These are phyloP conservation scores for Rhodotorula glutinis DNA, from an alignment of 1,284 basidiomycete species.

Conservation along the genomic window DNA sequence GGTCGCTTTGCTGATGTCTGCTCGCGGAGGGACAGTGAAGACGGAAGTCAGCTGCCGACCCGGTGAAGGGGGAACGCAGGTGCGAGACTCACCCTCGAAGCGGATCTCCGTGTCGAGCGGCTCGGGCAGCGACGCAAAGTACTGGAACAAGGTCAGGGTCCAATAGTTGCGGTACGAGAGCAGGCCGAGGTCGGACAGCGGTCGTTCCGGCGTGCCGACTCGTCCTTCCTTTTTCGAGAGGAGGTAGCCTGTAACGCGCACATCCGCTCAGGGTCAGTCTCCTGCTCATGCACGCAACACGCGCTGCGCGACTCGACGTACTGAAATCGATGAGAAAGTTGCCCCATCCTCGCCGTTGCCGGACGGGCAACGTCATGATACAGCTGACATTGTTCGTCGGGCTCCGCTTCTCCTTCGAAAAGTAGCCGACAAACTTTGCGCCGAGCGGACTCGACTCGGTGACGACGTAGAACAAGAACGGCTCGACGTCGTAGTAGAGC, in stretches of 20 bases:
- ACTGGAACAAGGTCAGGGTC: constrained; percentile 76
- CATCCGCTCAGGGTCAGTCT: too few species aligned
- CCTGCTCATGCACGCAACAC: too few species aligned
- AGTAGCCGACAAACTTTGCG: constrained; percentile 95
- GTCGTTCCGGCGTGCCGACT: constrained; percentile 85
- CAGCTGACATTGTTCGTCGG: constrained; percentile 97
- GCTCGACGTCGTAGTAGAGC: constrained; percentile 98
- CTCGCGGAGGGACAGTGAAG: too few species aligned
- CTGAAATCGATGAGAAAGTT: constrained; percentile 95
- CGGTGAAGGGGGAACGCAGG: background rate
- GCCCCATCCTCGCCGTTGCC: constrained; percentile 92
- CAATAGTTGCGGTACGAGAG: constrained; percentile 94
- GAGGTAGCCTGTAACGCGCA: constrained; percentile 72
- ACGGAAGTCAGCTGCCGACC: background rate
- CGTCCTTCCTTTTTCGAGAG: constrained; percentile 91
- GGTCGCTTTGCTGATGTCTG: constrained; percentile 81
- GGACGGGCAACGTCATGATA: constrained; percentile 97
- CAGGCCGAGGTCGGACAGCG: constrained; percentile 81
- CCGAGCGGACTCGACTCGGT: constrained; percentile 82
- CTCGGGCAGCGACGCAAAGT: constrained; percentile 12
- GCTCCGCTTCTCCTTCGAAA: constrained; percentile 97
- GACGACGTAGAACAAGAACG: constrained; percentile 98
- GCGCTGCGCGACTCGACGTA: constrained; percentile 61
- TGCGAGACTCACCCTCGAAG: constrained; percentile 16
- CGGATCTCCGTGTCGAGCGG: background rate